Evolutionary conservation across 148 eudicot genomes (phyloP).

Genomic region (Rhododendron henanense): DNA sequence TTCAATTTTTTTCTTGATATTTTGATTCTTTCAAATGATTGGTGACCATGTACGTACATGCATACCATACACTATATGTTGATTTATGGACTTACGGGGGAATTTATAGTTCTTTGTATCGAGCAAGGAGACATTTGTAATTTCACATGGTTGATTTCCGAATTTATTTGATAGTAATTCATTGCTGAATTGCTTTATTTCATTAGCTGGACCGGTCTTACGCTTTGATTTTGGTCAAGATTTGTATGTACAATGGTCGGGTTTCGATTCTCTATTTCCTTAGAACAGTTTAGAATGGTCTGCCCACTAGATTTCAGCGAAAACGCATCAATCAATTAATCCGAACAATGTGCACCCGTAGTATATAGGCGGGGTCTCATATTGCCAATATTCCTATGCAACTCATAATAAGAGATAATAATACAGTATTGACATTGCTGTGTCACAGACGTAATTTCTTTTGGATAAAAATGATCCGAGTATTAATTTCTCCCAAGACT

Average conservation of each 20-base stretch:
- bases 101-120: neutral
- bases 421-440: neutral
- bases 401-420: neutral
- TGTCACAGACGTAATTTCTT: neutral
- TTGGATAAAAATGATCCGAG: too few species aligned
- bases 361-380: too few species aligned
- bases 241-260: too few species aligned
- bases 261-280: neutral
- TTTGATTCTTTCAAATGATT: neutral
- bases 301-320: neutral
- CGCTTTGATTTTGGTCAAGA: neutral
- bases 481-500: too few species aligned
- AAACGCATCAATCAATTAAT: neutral
- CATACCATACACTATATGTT: neutral
- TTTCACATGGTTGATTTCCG: neutral
- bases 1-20: neutral
- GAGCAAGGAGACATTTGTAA: neutral
- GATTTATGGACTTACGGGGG: neutral
- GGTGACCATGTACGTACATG: too few species aligned
- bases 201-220: neutral
- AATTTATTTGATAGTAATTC: too few species aligned
- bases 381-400: neutral
- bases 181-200: too few species aligned
- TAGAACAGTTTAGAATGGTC: neutral
- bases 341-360: neutral